Conservation (phyloP, 163 green algal genomes). For the Scenedesmus sp. region DNA sequence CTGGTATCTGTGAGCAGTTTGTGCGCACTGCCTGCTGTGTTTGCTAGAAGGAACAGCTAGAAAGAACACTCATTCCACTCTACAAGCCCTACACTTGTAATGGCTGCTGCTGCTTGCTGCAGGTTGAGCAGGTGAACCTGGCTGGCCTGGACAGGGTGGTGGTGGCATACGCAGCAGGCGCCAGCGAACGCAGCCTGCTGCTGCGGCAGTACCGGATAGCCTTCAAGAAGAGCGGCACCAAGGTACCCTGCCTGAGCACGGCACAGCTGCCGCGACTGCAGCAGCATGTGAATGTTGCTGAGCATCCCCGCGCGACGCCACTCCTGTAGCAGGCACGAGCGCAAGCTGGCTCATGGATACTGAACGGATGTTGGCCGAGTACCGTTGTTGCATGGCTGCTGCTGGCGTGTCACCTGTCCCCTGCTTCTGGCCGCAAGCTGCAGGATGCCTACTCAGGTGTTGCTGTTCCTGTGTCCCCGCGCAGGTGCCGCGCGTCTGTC, state of each 20-base stretch:
- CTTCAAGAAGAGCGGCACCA: constrained; percentile 92
- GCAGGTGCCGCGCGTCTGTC: constrained; percentile 85
- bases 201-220: constrained; percentile 92
- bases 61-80: too few species aligned
- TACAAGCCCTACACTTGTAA: too few species aligned
- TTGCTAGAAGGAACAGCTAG: neutral
- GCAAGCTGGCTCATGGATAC: too few species aligned
- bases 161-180: constrained; percentile 73
- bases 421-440: too few species aligned
- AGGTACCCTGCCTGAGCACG: neutral
- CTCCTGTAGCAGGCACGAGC: too few species aligned
- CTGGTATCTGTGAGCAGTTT: too few species aligned
- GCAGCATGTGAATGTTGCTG: neutral
- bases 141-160: constrained; percentile 92
- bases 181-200: constrained; percentile 54
- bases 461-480: neutral
- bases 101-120: neutral
- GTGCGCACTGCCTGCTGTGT: too few species aligned
- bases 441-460: too few species aligned
- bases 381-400: too few species aligned
- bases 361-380: too few species aligned
- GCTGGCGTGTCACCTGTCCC: too few species aligned
- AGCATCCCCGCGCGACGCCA: too few species aligned
- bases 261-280: neutral
- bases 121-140: constrained; percentile 70